Conservation (phyloP, 2,329 filamentous ascomycete species). For the Xylariaceae sp. region DNA sequence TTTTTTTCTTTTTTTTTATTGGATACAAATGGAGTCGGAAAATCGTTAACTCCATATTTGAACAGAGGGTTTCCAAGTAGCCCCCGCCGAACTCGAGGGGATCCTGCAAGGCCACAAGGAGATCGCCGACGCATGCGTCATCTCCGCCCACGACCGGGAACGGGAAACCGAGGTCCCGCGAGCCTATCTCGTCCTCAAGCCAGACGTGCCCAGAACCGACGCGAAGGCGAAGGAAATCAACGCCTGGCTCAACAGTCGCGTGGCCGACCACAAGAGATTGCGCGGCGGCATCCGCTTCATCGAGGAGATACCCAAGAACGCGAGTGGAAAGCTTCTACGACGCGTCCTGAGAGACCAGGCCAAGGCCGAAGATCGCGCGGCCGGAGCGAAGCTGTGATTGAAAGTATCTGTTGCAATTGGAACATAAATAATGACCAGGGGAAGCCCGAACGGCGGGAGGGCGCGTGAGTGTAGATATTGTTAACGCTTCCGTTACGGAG, state of each 20-base stretch:
- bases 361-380: constrained; percentile 30
- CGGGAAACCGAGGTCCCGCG: constrained; percentile 64
- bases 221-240: constrained; percentile 37
- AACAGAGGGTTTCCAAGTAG: constrained; percentile 65
- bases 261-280: constrained; percentile 38
- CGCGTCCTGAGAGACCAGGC: constrained; percentile 47
- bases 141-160: constrained; percentile 54
- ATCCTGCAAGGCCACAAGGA: constrained; percentile 39
- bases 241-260: constrained; percentile 34
- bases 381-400: constrained; percentile 28
- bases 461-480: no score
- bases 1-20: no score
- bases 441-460: no score
- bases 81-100: constrained; percentile 59
- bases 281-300: constrained; percentile 42
- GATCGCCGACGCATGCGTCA: constrained; percentile 55
- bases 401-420: not conserved
- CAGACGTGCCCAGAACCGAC: constrained; percentile 34
- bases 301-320: constrained; percentile 56
- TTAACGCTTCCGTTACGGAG: no score
- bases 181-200: constrained; percentile 53
- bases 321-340: constrained; percentile 58
- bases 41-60: no score
- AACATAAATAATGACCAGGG: no score
- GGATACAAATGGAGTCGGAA: no score